These are phyloP conservation scores for Solioccasus polychromus DNA, from an alignment of 768 basidiomycete genomes.

Conservation along the genomic window DNA sequence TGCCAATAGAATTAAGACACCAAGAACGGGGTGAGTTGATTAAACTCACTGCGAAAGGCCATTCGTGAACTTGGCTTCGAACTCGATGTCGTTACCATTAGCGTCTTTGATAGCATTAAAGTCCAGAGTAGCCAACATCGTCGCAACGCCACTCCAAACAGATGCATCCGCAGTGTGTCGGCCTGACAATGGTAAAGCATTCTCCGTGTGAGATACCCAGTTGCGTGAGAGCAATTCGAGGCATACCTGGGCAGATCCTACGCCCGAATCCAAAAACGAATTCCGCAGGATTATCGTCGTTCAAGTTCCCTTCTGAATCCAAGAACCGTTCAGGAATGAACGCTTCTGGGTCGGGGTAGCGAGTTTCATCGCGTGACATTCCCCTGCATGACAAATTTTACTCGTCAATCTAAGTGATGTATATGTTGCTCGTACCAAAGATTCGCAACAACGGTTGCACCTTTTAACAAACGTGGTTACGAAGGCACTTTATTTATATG, in stretches of 20 bases:
- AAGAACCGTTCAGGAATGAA: constrained; percentile 16
- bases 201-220: not conserved
- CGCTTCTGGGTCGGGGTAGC: constrained; percentile 8
- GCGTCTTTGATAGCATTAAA: not conserved
- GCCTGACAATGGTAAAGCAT: not conserved
- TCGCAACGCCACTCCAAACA: constrained; percentile 4
- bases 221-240: not conserved
- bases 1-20: not conserved
- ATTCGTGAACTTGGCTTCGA: not conserved
- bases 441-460: not conserved
- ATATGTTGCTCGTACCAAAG: constrained; percentile 3
- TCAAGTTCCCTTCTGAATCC: constrained; percentile 1
- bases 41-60: not conserved
- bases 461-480: not conserved
- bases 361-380: constrained; percentile 5
- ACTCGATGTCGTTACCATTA: not conserved
- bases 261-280: constrained; percentile 11
- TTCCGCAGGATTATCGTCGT: not conserved
- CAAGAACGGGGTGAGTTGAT: too few species aligned
- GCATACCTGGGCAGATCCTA: constrained; percentile 6
- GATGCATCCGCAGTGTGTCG: constrained; percentile 7
- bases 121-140: constrained; percentile 5
- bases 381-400: too few species aligned
- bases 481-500: too few species aligned
- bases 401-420: too few species aligned